A percentile compares a stretch with the other conserved stretches of the same genome.
Evolutionary conservation across 1,139 yeast species (phyloP).

Genomic region (Arxiozyma telluris): DNA sequence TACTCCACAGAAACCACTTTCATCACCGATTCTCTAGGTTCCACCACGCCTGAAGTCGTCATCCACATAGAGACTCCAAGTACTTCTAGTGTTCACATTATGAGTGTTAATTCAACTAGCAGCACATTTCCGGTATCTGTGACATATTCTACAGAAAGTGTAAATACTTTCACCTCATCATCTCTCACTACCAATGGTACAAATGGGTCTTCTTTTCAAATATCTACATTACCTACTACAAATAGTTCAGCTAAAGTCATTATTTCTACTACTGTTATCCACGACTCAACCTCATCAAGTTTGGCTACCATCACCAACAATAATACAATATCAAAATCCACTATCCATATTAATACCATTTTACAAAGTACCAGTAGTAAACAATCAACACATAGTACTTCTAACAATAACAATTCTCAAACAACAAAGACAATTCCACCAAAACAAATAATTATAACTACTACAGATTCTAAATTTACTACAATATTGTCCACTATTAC

Average conservation of each 20-base stretch:
- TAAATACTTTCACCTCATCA: background rate
- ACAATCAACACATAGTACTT: background rate
- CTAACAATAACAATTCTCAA: background rate
- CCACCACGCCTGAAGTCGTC: background rate
- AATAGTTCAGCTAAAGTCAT: background rate
- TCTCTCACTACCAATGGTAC: background rate
- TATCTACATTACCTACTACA: background rate
- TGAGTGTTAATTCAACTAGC: background rate
- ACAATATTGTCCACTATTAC: conserved; percentile 1
- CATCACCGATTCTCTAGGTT: background rate
- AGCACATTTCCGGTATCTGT: background rate
- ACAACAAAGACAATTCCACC: background rate
- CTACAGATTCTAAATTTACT: background rate
- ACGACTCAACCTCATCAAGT: background rate
- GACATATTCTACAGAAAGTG: background rate
- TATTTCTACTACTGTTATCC: background rate
- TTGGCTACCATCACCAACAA: background rate
- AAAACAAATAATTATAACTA: background rate
- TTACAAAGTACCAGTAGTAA: background rate
- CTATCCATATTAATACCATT: no score
- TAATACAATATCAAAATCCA: background rate
- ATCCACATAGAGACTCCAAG: background rate
- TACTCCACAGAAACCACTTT: background rate
- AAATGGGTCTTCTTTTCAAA: background rate
- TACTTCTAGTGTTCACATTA: background rate